Conservation (phyloP, 257 asterid genomes). For the Nicotiana tomentosiformis region DNA sequence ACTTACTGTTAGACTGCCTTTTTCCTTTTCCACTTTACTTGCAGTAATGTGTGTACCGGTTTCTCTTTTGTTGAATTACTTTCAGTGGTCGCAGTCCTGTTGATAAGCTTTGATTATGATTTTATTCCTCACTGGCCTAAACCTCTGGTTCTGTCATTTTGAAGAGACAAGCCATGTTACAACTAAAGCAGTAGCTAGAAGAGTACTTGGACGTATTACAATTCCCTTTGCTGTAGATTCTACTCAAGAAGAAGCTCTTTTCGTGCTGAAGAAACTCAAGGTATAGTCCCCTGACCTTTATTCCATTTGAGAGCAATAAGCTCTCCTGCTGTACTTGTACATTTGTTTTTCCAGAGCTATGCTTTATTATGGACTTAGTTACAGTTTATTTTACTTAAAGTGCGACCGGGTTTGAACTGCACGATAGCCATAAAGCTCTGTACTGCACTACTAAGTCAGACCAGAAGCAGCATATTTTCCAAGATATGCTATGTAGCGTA, state of each 20-base stretch:
- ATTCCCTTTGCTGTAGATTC: conserved; percentile 66
- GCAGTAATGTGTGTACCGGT: neutral
- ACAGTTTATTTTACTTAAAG: neutral
- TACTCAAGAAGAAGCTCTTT: conserved; percentile 76
- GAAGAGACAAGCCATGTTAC: conserved; percentile 24
- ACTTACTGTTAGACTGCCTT: neutral
- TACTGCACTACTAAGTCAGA: neutral
- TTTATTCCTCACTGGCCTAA: conserved; percentile 10
- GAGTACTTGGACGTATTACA: conserved; percentile 39
- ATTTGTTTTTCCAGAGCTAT: neutral
- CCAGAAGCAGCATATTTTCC: neutral
- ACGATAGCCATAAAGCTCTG: neutral
- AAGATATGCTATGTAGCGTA: neutral
- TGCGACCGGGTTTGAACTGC: neutral
- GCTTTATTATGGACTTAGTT: neutral
- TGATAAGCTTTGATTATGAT: neutral
- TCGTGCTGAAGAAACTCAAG: conserved; percentile 68
- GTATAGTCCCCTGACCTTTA: conserved; percentile 30
- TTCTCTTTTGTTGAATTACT: neutral
- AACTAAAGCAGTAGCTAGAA: conserved; percentile 27
- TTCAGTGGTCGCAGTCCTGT: neutral
- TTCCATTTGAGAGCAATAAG: neutral
- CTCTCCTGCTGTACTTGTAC: neutral
- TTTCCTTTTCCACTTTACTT: neutral
- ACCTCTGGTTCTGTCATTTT: conserved; percentile 8